Percentiles rank a stretch among this genome's conserved stretches.
Conservation (phyloP, 2,329 filamentous ascomycete genomes). For the Xylariaceae sp. region DNA sequence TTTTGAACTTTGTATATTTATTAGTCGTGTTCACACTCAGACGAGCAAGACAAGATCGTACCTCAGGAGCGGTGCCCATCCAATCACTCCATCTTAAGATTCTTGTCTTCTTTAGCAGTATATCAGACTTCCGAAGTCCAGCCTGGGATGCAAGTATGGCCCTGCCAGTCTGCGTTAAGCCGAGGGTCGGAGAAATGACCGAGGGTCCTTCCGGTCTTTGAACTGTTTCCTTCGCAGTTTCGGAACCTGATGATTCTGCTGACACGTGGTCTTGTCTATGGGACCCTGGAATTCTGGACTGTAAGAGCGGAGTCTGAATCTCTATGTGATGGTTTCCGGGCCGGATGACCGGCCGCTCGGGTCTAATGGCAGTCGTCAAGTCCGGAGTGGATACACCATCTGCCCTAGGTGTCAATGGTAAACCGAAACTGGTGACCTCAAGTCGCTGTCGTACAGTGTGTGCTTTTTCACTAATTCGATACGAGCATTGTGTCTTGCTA, state of each 20-base stretch:
- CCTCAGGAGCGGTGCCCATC: slow-evolving; percentile 31
- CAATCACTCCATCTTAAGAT: slow-evolving; percentile 32
- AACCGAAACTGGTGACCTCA: too few relatives aligned
- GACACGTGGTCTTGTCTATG: too few relatives aligned
- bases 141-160: slow-evolving; percentile 24
- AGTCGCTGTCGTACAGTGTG: background rate
- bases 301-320: too few relatives aligned
- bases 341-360: too few relatives aligned
- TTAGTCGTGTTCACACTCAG: slow-evolving; percentile 10
- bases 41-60: too few relatives aligned
- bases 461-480: slow-evolving; percentile 18
- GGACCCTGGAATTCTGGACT: too few relatives aligned
- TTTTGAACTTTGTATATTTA: slow-evolving; percentile 22
- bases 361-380: too few relatives aligned
- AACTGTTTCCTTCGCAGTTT: slow-evolving; percentile 19
- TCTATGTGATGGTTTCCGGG: too few relatives aligned
- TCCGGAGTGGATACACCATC: too few relatives aligned
- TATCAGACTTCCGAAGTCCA: slow-evolving; percentile 23
- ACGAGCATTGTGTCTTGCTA: slow-evolving; percentile 32
- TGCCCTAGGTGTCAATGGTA: too few relatives aligned
- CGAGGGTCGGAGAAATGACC: slow-evolving; percentile 10
- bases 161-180: slow-evolving; percentile 18
- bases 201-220: slow-evolving; percentile 20
- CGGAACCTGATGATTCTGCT: background rate
- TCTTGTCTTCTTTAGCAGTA: slow-evolving; percentile 34